phyloP scores from a whole-genome alignment of 2,329 filamentous ascomycete genomes.

The Tolypocladium guangdongense region DNA sequence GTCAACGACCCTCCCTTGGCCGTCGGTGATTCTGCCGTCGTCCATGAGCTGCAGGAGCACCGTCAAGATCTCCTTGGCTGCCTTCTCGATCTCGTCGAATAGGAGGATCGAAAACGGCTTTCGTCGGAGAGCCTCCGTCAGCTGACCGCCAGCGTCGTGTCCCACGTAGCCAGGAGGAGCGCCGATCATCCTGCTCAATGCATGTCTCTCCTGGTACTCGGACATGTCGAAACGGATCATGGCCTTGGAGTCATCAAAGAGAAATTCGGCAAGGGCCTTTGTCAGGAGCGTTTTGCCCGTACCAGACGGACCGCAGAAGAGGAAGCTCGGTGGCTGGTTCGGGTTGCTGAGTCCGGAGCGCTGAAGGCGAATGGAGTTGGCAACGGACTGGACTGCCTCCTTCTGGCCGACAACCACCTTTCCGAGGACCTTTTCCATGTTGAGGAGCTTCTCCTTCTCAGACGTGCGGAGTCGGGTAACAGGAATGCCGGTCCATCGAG shows the following conservation, averaged over 20 bases:
- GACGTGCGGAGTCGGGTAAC: constrained; percentile 88
- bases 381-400: constrained; percentile 85
- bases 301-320: constrained; percentile 97
- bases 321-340: constrained; percentile 93
- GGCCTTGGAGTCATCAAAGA: constrained; percentile 92
- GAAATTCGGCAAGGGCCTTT: constrained; percentile 92
- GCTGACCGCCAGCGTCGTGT: constrained; percentile 88
- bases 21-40: constrained; percentile 95
- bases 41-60: constrained; percentile 99
- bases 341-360: constrained; percentile 90
- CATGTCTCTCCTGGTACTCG: constrained; percentile 95
- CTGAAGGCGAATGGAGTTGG: constrained; percentile 91
- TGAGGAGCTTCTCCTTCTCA: constrained; percentile 95
- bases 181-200: constrained; percentile 93
- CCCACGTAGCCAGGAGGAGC: constrained; percentile 95
- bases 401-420: constrained; percentile 87
- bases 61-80: constrained; percentile 92
- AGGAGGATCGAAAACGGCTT: constrained; percentile 96
- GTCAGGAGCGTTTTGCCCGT: constrained; percentile 96
- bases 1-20: constrained; percentile 88
- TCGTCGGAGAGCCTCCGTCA: constrained; percentile 87
- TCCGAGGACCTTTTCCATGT: constrained; percentile 83
- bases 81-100: constrained; percentile 98
- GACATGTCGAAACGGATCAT: constrained; percentile 99
- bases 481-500: constrained; percentile 95